Percentiles rank a stretch among this genome's conserved stretches.
phyloP scores from a whole-genome alignment of 441 rosid species.

The Mallotus repandus region DNA sequence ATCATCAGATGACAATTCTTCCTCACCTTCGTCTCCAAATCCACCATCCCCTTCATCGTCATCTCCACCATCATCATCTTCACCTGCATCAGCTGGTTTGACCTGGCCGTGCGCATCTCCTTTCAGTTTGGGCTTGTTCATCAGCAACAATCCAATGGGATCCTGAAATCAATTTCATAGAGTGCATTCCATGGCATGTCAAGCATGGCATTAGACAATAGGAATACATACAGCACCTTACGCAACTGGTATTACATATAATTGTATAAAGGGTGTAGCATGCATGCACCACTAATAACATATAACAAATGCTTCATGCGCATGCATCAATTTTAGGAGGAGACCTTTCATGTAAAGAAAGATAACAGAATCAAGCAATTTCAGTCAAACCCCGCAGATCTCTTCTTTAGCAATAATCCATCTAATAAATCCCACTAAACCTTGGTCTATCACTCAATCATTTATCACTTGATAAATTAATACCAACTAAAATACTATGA shows the following conservation, averaged over 20 bases:
- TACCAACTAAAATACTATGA: too few species aligned
- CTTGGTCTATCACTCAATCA: too few species aligned
- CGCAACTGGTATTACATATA: too few species aligned
- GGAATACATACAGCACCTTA: too few species aligned
- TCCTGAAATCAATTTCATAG: conserved; percentile 27
- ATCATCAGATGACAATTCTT: conserved; percentile 52
- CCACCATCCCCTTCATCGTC: conserved; percentile 45
- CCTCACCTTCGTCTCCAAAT: conserved; percentile 51
- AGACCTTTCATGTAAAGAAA: neutral
- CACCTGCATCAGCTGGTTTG: conserved; percentile 54
- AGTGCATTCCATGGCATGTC: conserved; percentile 7
- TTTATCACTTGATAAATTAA: too few species aligned
- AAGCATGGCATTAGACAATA: neutral
- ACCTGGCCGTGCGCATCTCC: conserved; percentile 30
- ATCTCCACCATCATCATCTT: conserved; percentile 39
- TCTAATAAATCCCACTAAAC: neutral
- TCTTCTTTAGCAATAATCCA: neutral
- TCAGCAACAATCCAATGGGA: conserved; percentile 18
- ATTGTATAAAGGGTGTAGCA: too few species aligned
- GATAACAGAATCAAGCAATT: neutral
- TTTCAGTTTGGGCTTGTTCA: conserved; percentile 26
- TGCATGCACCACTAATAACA: too few species aligned
- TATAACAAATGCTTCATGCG: neutral
- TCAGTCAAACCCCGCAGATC: neutral
- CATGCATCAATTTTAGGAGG: neutral